Evolutionary conservation across 208 protist genomes (phyloP), one percentile per base, ranked within the genome.

Genomic region (Jaenimonas drosophilae): DNA sequence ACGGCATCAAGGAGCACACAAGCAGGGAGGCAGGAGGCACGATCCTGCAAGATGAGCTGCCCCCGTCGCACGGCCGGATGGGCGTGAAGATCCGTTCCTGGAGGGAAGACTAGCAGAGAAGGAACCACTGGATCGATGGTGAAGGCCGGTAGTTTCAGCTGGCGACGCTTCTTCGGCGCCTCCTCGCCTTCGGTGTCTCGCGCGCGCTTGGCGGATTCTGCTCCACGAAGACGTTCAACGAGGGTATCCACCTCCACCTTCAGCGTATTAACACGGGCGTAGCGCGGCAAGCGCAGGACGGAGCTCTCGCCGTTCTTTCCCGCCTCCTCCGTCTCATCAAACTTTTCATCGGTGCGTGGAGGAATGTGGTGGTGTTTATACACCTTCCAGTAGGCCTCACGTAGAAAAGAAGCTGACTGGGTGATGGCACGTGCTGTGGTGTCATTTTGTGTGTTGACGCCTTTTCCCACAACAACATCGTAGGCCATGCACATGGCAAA

Each of bases 21-120:
- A n/a, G 83, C 73, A 0, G 90, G 90, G 4, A 96, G 70, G 52
- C 90, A 96, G n/a, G 82, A 93, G 25, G 87, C 79, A 26, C 84
- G 73, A 49, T 95, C 88, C 56, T 96, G 90, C 16, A 95, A 57
- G 21, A 96, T 67, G 17, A 95, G 65, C 67, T 91, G 72, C 5
- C 80, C 76, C 29, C 75, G 75, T 6, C 84, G 76, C 28, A 95
- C 82, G 9, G 79, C 76, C 0, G 80, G 76, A 70, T 91, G 80
- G 0, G 79, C 81, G 64, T 91, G 82, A 12, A 95, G 61, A 44
- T 91, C 80, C 1, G 87, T 91, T 43, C 78, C 74, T 0, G 77
- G 66, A 3, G 87, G 87, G 33, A 95, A 92, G 0, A 95, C 79
- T 3, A 92, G 64, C 39, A 95, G 55, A 9, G 65, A 57, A 7